Base-by-base conservation (phyloP, 2,329 filamentous ascomycete genomes). In the Hymenoscyphus infarciens region DNA sequence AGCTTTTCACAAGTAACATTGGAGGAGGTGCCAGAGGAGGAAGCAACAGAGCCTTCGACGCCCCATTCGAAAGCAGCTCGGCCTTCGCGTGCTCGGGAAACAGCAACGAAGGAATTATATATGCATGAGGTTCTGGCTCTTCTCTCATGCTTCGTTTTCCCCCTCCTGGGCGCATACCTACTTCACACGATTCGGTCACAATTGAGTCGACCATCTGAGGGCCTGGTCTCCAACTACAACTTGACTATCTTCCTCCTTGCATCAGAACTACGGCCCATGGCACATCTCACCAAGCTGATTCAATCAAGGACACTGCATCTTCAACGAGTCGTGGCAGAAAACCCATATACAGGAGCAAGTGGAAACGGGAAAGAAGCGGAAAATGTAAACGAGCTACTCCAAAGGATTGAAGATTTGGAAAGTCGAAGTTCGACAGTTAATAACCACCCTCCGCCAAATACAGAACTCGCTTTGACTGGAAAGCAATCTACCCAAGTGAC, bases 211-310 rank as follows among this genome's bases (percentile, higher is more conserved):
- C 91, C 90, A 0, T 92, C 92, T 0, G 92, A 96, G 74, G 91
- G 91, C 1, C 80, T 98, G 11, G 88, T 98, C 6, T 96, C 92
- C 4, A 91, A 97, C 75, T 96, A 94, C 77, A 97, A 97, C 75
- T 81, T 98, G 61, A 92, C 89, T 13, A 91, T 98, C 59, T 98
- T 97, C 75, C 80, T 97, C 2, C 82, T 97, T 19, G 91, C 90
- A 0, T 90, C 94, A 3, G 94, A 98, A 76, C 80, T 97, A 31
- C 87, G 91, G 2, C 94, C 94, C 0, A 79, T 92, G 57, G 86
- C 90, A 1, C 93, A 97, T 72, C 78, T 96, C 29, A 85, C 97
- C 65, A 91, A 88, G 72, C 83, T 97, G 70, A 82, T 96, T 3
- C 88, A 92, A 70, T 83, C 86, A 15, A 85, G 91, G 38, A 97